Conservation (phyloP, 2,329 filamentous ascomycete species). For the Corniculantispora saksenae region DNA sequence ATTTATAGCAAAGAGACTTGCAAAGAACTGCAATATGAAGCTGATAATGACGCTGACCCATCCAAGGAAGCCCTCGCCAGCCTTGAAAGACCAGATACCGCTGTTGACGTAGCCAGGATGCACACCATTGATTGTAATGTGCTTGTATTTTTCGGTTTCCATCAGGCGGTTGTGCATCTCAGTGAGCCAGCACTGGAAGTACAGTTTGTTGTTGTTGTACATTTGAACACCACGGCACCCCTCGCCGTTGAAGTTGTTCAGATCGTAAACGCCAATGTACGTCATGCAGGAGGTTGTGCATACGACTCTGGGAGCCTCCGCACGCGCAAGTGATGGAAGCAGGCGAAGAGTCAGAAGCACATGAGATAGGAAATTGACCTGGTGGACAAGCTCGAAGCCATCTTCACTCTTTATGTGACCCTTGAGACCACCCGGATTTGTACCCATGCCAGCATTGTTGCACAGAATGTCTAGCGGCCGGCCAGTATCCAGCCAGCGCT, state of each 20-base stretch:
- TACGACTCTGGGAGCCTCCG: constrained; percentile 29
- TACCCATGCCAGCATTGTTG: constrained; percentile 32
- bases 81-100: constrained; percentile 30
- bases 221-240: constrained; percentile 18
- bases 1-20: constrained; percentile 7
- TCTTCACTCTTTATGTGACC: constrained; percentile 26
- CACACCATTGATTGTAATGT: constrained; percentile 33
- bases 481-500: constrained; percentile 29
- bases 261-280: constrained; percentile 29
- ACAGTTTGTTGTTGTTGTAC: constrained; percentile 36
- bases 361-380: constrained; percentile 36
- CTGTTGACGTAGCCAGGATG: constrained; percentile 34
- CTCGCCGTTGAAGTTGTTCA: constrained; percentile 29
- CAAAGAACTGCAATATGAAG: constrained; percentile 13
- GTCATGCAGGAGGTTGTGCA: constrained; percentile 34
- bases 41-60: background rate
- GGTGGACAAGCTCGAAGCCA: constrained; percentile 34
- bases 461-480: constrained; percentile 30
- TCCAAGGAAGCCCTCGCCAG: constrained; percentile 16
- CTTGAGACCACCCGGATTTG: constrained; percentile 21
- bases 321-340: constrained; percentile 29
- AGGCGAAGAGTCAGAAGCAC: constrained; percentile 31
- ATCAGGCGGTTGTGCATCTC: constrained; percentile 31
- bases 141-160: constrained; percentile 24
- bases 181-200: constrained; percentile 35